Evolutionary conservation across 2,329 filamentous ascomycete species (phyloP).

Genomic region (Phialocephala sp.): DNA sequence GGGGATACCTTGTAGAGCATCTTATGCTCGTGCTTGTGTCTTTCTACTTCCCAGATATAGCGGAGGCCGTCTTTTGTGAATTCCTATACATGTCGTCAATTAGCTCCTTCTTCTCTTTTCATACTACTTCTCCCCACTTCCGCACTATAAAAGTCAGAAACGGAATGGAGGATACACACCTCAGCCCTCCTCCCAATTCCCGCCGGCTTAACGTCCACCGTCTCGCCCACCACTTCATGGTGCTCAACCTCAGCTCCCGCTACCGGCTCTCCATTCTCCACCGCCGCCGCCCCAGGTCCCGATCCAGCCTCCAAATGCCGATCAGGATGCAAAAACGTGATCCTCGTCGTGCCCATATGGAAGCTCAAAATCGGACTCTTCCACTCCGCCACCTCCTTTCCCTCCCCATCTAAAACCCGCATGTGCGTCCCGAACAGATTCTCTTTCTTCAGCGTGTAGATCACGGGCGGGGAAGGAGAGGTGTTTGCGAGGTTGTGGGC

Average conservation of each 20-base stretch:
- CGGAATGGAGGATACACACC: background rate
- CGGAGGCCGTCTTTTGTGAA: conserved; percentile 1
- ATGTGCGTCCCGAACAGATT: conserved; percentile 12
- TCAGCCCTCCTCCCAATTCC: conserved; percentile 2
- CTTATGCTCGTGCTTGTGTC: conserved; percentile 3
- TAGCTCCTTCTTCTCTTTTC: background rate
- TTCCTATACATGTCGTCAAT: background rate
- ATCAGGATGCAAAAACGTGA: conserved; percentile 8
- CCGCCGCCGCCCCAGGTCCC: too few relatives aligned
- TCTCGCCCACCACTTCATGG: background rate
- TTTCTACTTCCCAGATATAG: conserved; percentile 16
- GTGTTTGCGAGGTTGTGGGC: background rate
- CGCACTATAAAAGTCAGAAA: background rate
- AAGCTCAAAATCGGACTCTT: conserved; percentile 15
- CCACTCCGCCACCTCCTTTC: conserved; percentile 14
- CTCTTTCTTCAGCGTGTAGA: conserved; percentile 11
- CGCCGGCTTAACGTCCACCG: conserved; percentile 1
- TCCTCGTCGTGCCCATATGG: background rate
- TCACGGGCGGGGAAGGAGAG: background rate
- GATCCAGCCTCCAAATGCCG: background rate
- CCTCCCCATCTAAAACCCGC: background rate
- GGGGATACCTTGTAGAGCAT: conserved; percentile 9
- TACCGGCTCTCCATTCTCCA: too few relatives aligned
- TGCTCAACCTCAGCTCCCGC: background rate
- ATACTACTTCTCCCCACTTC: background rate